Evolutionary conservation across 208 protist species (phyloP).

Genomic region (Angomonas desouzai): DNA sequence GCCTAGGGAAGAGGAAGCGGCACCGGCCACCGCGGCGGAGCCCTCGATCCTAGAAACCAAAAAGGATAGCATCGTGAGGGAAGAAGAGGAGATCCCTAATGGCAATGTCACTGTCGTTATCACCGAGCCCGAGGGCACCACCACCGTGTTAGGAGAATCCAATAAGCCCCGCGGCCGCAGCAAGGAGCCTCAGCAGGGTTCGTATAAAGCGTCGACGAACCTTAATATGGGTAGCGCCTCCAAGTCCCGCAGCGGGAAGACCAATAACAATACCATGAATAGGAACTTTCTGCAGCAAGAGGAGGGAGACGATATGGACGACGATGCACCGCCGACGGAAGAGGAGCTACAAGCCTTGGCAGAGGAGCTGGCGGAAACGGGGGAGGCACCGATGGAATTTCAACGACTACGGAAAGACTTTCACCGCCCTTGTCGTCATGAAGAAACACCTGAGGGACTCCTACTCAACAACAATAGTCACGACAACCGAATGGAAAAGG

Average conservation of each 20-base stretch:
- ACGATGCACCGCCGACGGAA: conserved; percentile 8
- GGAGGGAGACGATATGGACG: conserved; percentile 1
- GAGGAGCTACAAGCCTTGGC: conserved; percentile 1
- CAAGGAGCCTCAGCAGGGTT: too few species aligned
- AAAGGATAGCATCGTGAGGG: neutral
- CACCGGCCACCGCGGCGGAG: neutral
- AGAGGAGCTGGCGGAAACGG: conserved; percentile 9
- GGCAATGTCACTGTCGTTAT: neutral
- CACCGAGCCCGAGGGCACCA: neutral
- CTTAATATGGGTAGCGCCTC: neutral
- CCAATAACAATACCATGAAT: neutral
- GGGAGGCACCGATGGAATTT: conserved; percentile 3
- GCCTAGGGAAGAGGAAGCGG: neutral
- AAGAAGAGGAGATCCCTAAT: neutral
- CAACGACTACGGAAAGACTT: neutral
- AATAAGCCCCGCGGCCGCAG: too few species aligned
- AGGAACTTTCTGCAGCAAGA: neutral
- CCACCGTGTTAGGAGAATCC: neutral
- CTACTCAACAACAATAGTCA: conserved; percentile 52
- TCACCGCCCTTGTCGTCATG: neutral
- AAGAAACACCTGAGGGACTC: neutral
- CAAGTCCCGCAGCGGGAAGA: neutral
- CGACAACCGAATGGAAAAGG: conserved; percentile 64
- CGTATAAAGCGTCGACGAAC: neutral
- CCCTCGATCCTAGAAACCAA: neutral